Percentiles rank a stretch among this genome's conserved stretches.
Evolutionary conservation across 2,329 filamentous ascomycete species (phyloP).

Genomic region (Cercospora brassicicola): DNA sequence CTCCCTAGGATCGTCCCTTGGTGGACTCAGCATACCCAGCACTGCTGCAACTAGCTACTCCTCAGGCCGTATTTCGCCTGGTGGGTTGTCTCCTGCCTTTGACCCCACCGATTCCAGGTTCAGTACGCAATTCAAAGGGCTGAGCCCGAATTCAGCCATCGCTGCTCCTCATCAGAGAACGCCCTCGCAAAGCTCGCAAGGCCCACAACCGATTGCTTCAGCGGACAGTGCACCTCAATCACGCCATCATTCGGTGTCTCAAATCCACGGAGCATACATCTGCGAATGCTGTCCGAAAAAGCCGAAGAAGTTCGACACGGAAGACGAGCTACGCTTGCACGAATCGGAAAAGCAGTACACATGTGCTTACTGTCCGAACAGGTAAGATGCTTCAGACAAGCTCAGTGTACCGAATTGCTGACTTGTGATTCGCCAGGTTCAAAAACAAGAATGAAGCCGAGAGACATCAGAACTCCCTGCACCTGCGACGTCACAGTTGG

Average conservation of each 20-base stretch:
- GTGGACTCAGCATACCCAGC: conserved; percentile 59
- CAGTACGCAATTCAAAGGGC: conserved; percentile 54
- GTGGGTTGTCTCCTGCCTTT: conserved; percentile 58
- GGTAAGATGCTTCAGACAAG: conserved; percentile 39
- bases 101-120: conserved; percentile 53
- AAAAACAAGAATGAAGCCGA: conserved; percentile 99
- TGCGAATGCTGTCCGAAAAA: conserved; percentile 98
- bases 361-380: conserved; percentile 86
- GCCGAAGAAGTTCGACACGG: conserved; percentile 87
- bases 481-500: conserved; percentile 91
- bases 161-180: conserved; percentile 43
- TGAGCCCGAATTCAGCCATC: conserved; percentile 47
- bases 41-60: conserved; percentile 63
- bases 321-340: conserved; percentile 77
- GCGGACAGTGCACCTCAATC: conserved; percentile 46
- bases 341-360: conserved; percentile 96
- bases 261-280: conserved; percentile 63
- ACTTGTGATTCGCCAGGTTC: conserved; percentile 53
- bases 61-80: conserved; percentile 62
- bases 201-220: conserved; percentile 45
- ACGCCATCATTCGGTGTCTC: conserved; percentile 52
- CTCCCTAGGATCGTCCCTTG: conserved; percentile 63
- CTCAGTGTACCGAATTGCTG: background rate
- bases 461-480: conserved; percentile 91
- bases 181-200: conserved; percentile 44